Conservation (phyloP, 441 rosid genomes). For the Brassica balearica region DNA sequence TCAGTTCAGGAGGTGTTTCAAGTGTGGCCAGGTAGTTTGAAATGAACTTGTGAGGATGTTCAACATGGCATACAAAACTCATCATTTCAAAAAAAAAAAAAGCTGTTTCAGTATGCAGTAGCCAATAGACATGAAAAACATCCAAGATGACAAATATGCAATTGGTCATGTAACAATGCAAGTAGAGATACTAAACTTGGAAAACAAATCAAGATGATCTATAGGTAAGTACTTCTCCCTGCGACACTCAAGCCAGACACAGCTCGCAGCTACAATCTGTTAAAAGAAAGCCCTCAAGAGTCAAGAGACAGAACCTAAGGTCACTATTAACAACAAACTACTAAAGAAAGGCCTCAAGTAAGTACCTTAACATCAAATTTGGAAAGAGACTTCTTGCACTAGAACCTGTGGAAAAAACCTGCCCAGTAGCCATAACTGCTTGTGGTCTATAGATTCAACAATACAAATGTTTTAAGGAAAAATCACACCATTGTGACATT, state of each 20-base stretch:
- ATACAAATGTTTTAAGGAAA: slow-evolving; percentile 13
- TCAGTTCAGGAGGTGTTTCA: slow-evolving; percentile 75
- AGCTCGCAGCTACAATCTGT: slow-evolving; percentile 93
- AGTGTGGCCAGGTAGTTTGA: slow-evolving; percentile 89
- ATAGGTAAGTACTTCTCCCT: slow-evolving; percentile 72
- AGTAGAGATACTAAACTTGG: slow-evolving; percentile 61
- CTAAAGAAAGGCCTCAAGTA: slow-evolving; percentile 26
- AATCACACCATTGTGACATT: background rate
- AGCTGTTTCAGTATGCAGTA: slow-evolving; percentile 48
- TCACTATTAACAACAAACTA: background rate
- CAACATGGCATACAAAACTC: slow-evolving; percentile 97
- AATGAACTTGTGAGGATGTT: slow-evolving; percentile 95
- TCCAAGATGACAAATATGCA: background rate
- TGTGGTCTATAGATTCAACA: slow-evolving; percentile 63
- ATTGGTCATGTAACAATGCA: background rate
- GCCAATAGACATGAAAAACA: too few relatives aligned
- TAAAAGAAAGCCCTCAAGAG: slow-evolving; percentile 22
- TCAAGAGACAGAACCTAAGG: background rate
- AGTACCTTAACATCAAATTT: slow-evolving; percentile 80
- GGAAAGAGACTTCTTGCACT: slow-evolving; percentile 92
- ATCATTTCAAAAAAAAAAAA: slow-evolving; percentile 49
- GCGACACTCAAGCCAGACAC: slow-evolving; percentile 94
- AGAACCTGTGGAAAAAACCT: slow-evolving; percentile 90
- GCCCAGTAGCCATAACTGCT: slow-evolving; percentile 97
- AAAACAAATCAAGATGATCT: slow-evolving; percentile 74